Evolutionary conservation across 257 asterid genomes (phyloP), one percentile per base, ranked within the genome.

Genomic region (Fraxinus pennsylvanica): DNA sequence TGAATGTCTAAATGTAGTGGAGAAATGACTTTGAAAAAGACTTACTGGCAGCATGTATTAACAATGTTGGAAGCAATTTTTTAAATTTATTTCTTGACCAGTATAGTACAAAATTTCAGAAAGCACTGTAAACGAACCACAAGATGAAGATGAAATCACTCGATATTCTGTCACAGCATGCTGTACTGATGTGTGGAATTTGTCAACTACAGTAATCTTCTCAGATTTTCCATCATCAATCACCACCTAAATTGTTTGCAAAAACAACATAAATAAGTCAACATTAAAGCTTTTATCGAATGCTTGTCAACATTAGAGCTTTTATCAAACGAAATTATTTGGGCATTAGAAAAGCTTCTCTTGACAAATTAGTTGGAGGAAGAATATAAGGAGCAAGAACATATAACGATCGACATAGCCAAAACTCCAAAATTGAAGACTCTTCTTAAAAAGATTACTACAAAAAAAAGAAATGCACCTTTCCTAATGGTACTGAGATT

Each of bases 181-280:
- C 80, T 90, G 98, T n/a, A 95, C 91, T 72, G 90, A 76, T 72
- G 85, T 83, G 78, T 80, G 82, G 78, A 61, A 76, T 76, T 88
- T 83, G 80, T 88, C 90, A 68, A 87, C 81, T 10, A 90, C 88
- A 38, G 96, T 91, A 38, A 95, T 90, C 75, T 94, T 89, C 79
- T 95, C 98, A 69, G 96, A 93, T 90, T 86, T 93, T 29, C 98
- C 96, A 25, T 86, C 81, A 74, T 90, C 97, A 80, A 95, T 76
- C 78, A 90, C 90, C 88, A 93, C 89, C 99, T 95, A 83, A 50
- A 61, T 29, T 47, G 21, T 32, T 29, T 57, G 72, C 33, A 27
- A 63, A 43, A 71, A 68, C 52, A 66, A 27, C 45, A 67, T 47
- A 38, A 70, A 52, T 1, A 66, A 33, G 78, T 1, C 73, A 36